Evolutionary conservation across 2,329 filamentous ascomycete genomes (phyloP), one percentile per base, ranked within the genome.

Genomic region (Ophiostoma quercus): DNA sequence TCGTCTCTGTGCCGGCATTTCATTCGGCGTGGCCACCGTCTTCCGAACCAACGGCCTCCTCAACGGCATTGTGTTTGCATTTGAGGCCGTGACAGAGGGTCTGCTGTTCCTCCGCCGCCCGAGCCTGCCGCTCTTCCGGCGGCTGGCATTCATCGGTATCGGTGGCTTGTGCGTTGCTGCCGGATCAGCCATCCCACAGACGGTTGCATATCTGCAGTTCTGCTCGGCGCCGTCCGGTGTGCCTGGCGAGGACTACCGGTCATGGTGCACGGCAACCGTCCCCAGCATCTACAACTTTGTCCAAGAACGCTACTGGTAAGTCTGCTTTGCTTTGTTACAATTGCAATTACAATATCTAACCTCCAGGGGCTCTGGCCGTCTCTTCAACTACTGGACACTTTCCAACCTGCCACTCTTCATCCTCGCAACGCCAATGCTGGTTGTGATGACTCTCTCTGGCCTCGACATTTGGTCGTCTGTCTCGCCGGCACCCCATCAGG

Each of bases 201-300:
- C 84, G 66, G 74, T 90, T 47, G 94, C 94, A 1, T 97, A 92
- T 79, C 77, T 78, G 67, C 84, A 87, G 57, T 97, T 90, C 78
- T 97, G 92, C 75, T 71, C 74, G 51, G 70, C 72, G 34, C 73
- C 76, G 22, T 75, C 76, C 9, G 72, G 70, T 7, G 57, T 73
- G 8, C 72, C 71, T 0, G 69, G 69, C 62, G 74, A 74, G 8
- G 76, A 75, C 54, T 71, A 81, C 69, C 82, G 91, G 70, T 85
- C 88, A 3, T 99, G 95, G 95, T 99, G 95, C 78, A 77, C 79
- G 25, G 83, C 82, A 22, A 77, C 80, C n/a, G 73, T 94, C 14
- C 95, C 95, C 3, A 96, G 92, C 77, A 94, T 99, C 71, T 98
- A 96, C 79, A 85, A 88, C 0, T 98, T 91, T 82, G 94, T 98